Evolutionary conservation across 2,329 filamentous ascomycete genomes (phyloP).

Genomic region (Xylariales sp.): DNA sequence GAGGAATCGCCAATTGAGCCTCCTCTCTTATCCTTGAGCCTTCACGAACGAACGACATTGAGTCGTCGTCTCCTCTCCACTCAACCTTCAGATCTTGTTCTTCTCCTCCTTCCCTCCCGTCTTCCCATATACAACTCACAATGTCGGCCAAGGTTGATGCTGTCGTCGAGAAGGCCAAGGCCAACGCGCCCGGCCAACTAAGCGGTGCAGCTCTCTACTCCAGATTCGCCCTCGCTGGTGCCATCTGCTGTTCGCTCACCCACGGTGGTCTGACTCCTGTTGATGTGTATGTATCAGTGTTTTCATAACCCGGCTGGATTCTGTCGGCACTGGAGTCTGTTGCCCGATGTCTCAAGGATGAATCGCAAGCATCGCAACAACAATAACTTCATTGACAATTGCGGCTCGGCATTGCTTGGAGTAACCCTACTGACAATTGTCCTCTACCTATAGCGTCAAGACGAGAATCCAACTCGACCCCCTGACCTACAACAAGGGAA

Average conservation of each 20-base stretch:
- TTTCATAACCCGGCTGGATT: background rate
- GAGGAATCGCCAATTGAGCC: slow-evolving; percentile 13
- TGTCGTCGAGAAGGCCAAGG: slow-evolving; percentile 20
- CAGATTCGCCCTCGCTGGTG: slow-evolving; percentile 94
- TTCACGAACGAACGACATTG: slow-evolving; percentile 8
- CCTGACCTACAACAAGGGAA: slow-evolving; percentile 66
- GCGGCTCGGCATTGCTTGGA: too few species aligned
- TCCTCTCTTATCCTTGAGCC: slow-evolving; percentile 11
- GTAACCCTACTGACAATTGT: too few species aligned
- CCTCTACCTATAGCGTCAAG: slow-evolving; percentile 68
- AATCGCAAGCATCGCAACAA: too few species aligned
- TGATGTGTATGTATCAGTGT: slow-evolving; percentile 79
- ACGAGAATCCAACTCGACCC: slow-evolving; percentile 76
- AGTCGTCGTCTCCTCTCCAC: slow-evolving; percentile 19
- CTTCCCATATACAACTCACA: slow-evolving; percentile 10
- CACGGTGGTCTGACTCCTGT: slow-evolving; percentile 96
- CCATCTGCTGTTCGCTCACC: slow-evolving; percentile 96
- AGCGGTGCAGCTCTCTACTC: slow-evolving; percentile 64
- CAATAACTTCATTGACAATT: too few species aligned
- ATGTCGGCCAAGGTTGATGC: slow-evolving; percentile 20
- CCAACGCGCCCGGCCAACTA: slow-evolving; percentile 20
- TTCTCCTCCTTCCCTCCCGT: slow-evolving; percentile 10
- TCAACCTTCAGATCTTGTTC: slow-evolving; percentile 13
- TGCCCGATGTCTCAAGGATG: too few species aligned
- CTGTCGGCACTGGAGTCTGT: too few species aligned